A percentile compares a stretch with the other conserved stretches of the same genome.
These are phyloP conservation scores for Tetracladium marchalianum DNA, from an alignment of 495 filamentous ascomycete species.

Conservation along the genomic window DNA sequence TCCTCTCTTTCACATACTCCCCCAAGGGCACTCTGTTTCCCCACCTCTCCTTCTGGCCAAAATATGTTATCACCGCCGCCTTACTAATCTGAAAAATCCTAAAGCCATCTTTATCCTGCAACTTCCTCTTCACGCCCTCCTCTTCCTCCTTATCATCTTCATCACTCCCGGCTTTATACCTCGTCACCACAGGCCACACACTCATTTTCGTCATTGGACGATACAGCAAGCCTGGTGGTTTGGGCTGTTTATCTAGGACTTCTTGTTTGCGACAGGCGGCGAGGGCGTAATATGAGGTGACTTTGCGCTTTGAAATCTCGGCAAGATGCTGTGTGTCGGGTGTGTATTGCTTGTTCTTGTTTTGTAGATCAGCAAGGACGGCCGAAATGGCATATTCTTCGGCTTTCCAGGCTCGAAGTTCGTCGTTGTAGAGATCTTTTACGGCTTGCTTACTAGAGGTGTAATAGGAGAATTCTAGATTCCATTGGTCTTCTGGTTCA, in stretches of 20 bases:
- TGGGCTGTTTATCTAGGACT: neutral
- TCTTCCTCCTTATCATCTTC: conserved; percentile 4
- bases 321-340: neutral
- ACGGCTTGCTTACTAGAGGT: conserved; percentile 19
- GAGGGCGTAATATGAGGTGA: too few relatives aligned
- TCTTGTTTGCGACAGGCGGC: neutral
- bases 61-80: conserved; percentile 8
- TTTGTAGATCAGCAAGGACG: neutral
- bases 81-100: conserved; percentile 12
- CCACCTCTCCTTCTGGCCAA: conserved; percentile 1
- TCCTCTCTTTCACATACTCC: conserved; percentile 1
- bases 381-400: neutral
- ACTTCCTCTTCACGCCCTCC: neutral
- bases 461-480: conserved; percentile 26
- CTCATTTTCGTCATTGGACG: conserved; percentile 8
- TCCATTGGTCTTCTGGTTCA: conserved; percentile 24
- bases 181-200: conserved; percentile 11
- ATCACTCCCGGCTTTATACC: conserved; percentile 12
- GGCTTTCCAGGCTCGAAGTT: neutral
- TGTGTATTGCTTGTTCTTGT: neutral
- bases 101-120: conserved; percentile 8
- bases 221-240: neutral
- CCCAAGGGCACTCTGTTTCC: neutral
- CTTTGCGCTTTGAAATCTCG: neutral
- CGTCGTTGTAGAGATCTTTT: conserved; percentile 5